These are phyloP conservation scores for Adansonia gregorii DNA, from an alignment of 441 rosid species.

Conservation along the genomic window DNA sequence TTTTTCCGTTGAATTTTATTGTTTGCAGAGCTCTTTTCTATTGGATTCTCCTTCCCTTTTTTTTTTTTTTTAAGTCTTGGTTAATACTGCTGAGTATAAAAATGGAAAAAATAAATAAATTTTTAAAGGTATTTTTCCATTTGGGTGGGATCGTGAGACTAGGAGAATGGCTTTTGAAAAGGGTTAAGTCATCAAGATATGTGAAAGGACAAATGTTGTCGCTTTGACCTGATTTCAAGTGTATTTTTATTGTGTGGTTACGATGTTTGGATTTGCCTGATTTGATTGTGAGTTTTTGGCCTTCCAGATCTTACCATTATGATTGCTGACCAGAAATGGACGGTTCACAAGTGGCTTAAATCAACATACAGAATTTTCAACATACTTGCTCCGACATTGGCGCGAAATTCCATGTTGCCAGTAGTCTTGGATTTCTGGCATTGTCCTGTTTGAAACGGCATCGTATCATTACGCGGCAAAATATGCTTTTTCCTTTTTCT, in stretches of 20 bases:
- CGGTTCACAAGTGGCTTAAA: conserved; percentile 11
- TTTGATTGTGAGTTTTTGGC: not conserved
- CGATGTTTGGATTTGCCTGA: not conserved
- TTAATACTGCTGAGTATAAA: not conserved
- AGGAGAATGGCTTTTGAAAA: conserved; percentile 35
- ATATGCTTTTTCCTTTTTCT: too few relatives aligned
- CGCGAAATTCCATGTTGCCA: not conserved
- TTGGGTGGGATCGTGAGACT: conserved; percentile 29
- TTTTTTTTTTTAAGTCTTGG: conserved; percentile 27
- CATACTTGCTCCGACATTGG: not conserved
- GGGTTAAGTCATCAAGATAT: conserved; percentile 54
- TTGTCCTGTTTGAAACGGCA: too few relatives aligned
- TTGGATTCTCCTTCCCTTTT: conserved; percentile 17
- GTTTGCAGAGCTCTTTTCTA: not conserved
- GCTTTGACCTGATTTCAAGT: conserved; percentile 43
- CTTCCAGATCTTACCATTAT: not conserved
- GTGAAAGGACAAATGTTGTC: conserved; percentile 51
- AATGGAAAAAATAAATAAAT: not conserved
- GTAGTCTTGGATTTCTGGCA: not conserved
- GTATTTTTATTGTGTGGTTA: not conserved
- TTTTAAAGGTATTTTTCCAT: not conserved
- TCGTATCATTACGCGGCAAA: too few relatives aligned
- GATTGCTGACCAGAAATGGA: not conserved
- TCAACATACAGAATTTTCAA: too few relatives aligned
- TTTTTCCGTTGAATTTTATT: not conserved